A percentile compares a stretch with the other conserved stretches of the same genome.
phyloP scores from a whole-genome alignment of 2,329 filamentous ascomycete species.

The Nothopassalora personata region DNA sequence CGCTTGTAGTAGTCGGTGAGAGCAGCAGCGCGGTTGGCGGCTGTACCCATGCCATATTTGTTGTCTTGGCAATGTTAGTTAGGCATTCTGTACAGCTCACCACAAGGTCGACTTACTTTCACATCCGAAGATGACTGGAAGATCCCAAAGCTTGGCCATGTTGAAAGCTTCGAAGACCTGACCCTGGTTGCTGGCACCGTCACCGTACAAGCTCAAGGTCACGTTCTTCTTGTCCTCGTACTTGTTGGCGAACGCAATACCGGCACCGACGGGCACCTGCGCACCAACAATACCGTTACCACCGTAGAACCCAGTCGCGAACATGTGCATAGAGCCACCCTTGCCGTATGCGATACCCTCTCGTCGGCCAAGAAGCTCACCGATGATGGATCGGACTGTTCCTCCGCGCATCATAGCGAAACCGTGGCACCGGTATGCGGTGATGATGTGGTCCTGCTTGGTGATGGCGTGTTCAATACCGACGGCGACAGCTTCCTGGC shows the following conservation, averaged over 20 bases:
- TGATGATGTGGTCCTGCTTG: slow-evolving; percentile 90
- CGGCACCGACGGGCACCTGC: slow-evolving; percentile 94
- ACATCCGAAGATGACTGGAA: slow-evolving; percentile 92
- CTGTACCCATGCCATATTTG: slow-evolving; percentile 99
- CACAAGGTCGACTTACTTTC: slow-evolving; percentile 66
- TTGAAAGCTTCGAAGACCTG: slow-evolving; percentile 99
- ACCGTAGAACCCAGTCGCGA: slow-evolving; percentile 93
- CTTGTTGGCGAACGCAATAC: slow-evolving; percentile 94
- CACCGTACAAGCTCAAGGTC: slow-evolving; percentile 87
- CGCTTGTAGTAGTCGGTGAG: slow-evolving; percentile 99
- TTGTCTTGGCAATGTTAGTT: slow-evolving; percentile 62
- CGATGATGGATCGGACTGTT: slow-evolving; percentile 85
- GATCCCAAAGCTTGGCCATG: slow-evolving; percentile 99
- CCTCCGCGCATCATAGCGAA: slow-evolving; percentile 96
- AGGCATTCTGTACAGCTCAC: neutral
- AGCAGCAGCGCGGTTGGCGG: slow-evolving; percentile 86
- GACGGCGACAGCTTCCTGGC: slow-evolving; percentile 93
- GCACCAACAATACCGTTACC: slow-evolving; percentile 99
- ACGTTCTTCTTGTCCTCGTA: slow-evolving; percentile 84
- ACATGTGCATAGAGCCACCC: slow-evolving; percentile 99
- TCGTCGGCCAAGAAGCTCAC: slow-evolving; percentile 88
- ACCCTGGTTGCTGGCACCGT: slow-evolving; percentile 97
- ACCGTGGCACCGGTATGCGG: slow-evolving; percentile 97
- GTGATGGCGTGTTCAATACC: slow-evolving; percentile 96
- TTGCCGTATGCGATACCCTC: slow-evolving; percentile 98